Conservation (phyloP, 257 asterid genomes). For the Ilex asprella region DNA sequence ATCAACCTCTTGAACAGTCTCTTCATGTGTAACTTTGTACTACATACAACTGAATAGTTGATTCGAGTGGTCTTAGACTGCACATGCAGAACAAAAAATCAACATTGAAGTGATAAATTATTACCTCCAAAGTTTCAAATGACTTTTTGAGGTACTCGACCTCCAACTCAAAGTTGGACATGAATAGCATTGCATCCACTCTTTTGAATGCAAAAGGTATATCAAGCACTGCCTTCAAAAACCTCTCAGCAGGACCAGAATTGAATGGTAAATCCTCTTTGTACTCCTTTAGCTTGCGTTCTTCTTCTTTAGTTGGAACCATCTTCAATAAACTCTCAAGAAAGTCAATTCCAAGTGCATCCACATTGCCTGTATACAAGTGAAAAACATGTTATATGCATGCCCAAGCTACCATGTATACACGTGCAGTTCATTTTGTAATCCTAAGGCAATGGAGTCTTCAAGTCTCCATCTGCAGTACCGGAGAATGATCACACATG, state of each 20-base stretch:
- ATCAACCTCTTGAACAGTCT: no score
- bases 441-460: no score
- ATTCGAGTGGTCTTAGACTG: no score
- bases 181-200: slow-evolving; percentile 19
- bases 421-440: no score
- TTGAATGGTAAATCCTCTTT: slow-evolving; percentile 24
- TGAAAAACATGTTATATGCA: background rate
- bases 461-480: no score
- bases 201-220: slow-evolving; percentile 28
- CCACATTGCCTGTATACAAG: slow-evolving; percentile 18
- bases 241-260: slow-evolving; percentile 22
- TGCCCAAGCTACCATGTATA: no score
- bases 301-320: slow-evolving; percentile 28
- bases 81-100: background rate
- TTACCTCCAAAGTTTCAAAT: slow-evolving; percentile 25
- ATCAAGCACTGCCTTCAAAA: slow-evolving; percentile 21
- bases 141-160: slow-evolving; percentile 21
- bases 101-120: background rate
- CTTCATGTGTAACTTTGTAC: no score
- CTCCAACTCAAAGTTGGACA: slow-evolving; percentile 22
- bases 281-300: slow-evolving; percentile 19
- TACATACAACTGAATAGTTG: no score
- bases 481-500: no score
- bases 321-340: slow-evolving; percentile 26
- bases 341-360: slow-evolving; percentile 19